Evolutionary conservation across 257 asterid species (phyloP).

Genomic region (Nemophila menziesii): DNA sequence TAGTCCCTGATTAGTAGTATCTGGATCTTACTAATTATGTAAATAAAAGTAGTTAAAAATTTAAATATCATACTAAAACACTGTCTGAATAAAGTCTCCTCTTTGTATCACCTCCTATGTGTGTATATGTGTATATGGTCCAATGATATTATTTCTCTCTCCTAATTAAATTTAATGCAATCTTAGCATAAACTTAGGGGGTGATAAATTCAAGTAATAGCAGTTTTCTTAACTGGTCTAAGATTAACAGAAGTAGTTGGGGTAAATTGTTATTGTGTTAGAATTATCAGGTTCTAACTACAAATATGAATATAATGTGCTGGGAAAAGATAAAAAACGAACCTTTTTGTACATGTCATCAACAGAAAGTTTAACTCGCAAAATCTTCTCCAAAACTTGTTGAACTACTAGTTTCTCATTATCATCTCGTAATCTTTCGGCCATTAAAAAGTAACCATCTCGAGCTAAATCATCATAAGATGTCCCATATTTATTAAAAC

Average conservation of each 20-base stretch:
- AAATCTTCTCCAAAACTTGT: conserved; percentile 51
- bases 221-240: too few species aligned
- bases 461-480: conserved; percentile 69
- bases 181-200: too few species aligned
- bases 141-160: too few species aligned
- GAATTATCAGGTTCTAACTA: neutral
- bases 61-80: neutral
- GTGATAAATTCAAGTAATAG: too few species aligned
- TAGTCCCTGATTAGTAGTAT: neutral
- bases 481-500: conserved; percentile 39
- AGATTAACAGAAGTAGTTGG: too few species aligned
- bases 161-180: too few species aligned
- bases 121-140: too few species aligned
- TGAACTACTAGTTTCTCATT: conserved; percentile 59
- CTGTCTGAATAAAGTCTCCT: too few species aligned
- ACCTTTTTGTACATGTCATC: conserved; percentile 65
- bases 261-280: too few species aligned
- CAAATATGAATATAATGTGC: conserved; percentile 8
- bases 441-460: conserved; percentile 84
- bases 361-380: conserved; percentile 37
- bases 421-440: conserved; percentile 82
- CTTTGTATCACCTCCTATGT: too few species aligned
- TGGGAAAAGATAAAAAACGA: conserved; percentile 2
- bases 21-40: too few species aligned
- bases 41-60: too few species aligned